Evolutionary conservation across 78 protist species (phyloP), one percentile per base, ranked within the genome.

Genomic region (Tieghemostelium lacteum): DNA sequence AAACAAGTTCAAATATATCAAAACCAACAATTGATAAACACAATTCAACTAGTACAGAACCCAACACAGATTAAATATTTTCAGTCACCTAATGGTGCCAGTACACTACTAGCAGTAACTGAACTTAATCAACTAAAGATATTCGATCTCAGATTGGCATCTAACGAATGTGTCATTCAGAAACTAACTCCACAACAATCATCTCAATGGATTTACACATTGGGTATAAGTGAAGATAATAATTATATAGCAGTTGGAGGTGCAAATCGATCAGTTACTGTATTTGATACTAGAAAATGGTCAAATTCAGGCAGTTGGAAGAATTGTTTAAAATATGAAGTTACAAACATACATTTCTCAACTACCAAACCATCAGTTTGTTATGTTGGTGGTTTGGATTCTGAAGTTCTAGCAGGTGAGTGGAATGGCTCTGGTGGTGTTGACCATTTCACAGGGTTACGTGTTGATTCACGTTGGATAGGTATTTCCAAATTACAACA

Each of bases 391-490:
- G 91, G 91, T 45, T 37, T 83, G 2, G 91, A 83, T 58, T 83
- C 91, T 33, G 91, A 83, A 45, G 75, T 83, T 31, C 36, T 83
- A 40, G 91, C 91, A 42, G 91, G 91, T 42, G 78, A 83, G 20
- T 83, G 78, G 76, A 45, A 83, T 69, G 91, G 91, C n/a, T 52
- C 78, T 31, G 54, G 78, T 33, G 65, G 66, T 19, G 55, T 60
- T 2, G 78, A 83, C 40, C 91, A 83, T 73, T 83, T 83, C 10
- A 69, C 75, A 29, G 91, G 91, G 31, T 24, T 83, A 16, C 12
- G 91, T n/a, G 91, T 83, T 10, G 91, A 83, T 45, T 83, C 91
- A 5, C 42, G 75, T 36, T 83, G 91, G 91, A 40, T 83, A 42
- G 91, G 91, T 69, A 57, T 83, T 22, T 67, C 75, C 29, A 83